A percentile compares a stretch with the other conserved stretches of the same genome.
Evolutionary conservation across 139 green algal genomes (phyloP).

Genomic region (Eudorina sp.): DNA sequence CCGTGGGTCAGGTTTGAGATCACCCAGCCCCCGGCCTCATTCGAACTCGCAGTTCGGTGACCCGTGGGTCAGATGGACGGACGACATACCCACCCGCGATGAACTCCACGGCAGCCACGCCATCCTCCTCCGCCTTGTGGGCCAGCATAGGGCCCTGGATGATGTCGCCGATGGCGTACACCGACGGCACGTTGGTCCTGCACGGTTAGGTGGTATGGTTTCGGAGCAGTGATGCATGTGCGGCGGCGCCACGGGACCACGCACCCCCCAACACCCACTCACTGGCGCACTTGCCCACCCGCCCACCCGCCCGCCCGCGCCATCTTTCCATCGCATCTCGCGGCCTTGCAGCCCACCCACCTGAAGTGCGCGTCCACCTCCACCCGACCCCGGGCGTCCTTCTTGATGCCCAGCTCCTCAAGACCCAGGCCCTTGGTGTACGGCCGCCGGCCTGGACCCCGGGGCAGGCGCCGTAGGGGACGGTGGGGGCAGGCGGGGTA

Average conservation of each 20-base stretch:
- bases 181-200: constrained; percentile 48
- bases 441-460: constrained; percentile 82
- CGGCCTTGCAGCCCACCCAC: too few species aligned
- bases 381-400: constrained; percentile 86
- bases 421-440: constrained; percentile 87
- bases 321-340: too few species aligned
- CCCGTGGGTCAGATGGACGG: neutral
- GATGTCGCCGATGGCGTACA: constrained; percentile 96
- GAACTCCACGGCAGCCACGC: constrained; percentile 95
- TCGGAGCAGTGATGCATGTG: too few species aligned
- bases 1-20: too few species aligned
- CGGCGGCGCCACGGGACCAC: too few species aligned
- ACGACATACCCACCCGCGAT: constrained; percentile 73
- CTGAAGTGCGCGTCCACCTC: constrained; percentile 58
- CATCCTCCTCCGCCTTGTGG: constrained; percentile 99
- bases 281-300: too few species aligned
- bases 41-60: neutral
- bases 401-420: constrained; percentile 86
- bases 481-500: too few species aligned
- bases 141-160: constrained; percentile 97
- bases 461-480: neutral
- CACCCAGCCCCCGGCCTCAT: neutral
- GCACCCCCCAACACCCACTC: too few species aligned
- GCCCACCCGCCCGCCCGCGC: too few species aligned
- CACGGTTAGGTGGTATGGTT: too few species aligned